Evolutionary conservation across 2,329 filamentous ascomycete species (phyloP), one percentile per base, ranked within the genome.

Genomic region (Scedosporium apiospermum): DNA sequence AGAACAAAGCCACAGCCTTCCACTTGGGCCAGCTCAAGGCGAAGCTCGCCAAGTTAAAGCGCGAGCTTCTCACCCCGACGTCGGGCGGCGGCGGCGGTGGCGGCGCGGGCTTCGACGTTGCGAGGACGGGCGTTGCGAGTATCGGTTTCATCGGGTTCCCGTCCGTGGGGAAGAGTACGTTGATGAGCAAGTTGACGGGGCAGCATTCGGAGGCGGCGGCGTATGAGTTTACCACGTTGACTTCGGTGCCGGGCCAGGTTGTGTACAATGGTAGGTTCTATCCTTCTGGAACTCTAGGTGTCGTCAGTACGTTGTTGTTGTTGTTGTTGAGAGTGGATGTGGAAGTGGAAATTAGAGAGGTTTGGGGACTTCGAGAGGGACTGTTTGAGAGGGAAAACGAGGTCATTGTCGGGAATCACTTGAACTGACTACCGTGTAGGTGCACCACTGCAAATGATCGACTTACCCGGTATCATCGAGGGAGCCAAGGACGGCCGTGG

Each of bases 191-290:
- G 71, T 78, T 99, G 73, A 99, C 95, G 53, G 95, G 95, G 61
- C 93, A 97, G 77, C 93, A 99, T 74, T 98, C 93, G 2, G 95
- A 99, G 81, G 93, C 87, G 63, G 95, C 95, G 18, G 95, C 93
- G 61, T 99, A 99, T 77, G 95, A 99, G 75, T 99, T 99, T 80
- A 99, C 95, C 67, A 99, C 95, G 62, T 82, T 99, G 74, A 99
- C 95, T 42, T 97, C 93, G 57, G 95, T 99, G 58, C 95, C 95
- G 51, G 95, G 95, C 62, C 95, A 98, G 79, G 92, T 99, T 65
- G 79, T 89, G 69, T 98, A 98, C 78, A 98, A 99, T 72, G 95
- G 82, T 82, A 73, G 66, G 74, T 72, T 59, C 7, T 10, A 6
- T 34, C 10, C 9, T 38, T 38, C 34, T 12, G 34, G 10, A 4